Conservation (phyloP, 192 early-diverging fungal genomes). For the Backusella luteola region DNA sequence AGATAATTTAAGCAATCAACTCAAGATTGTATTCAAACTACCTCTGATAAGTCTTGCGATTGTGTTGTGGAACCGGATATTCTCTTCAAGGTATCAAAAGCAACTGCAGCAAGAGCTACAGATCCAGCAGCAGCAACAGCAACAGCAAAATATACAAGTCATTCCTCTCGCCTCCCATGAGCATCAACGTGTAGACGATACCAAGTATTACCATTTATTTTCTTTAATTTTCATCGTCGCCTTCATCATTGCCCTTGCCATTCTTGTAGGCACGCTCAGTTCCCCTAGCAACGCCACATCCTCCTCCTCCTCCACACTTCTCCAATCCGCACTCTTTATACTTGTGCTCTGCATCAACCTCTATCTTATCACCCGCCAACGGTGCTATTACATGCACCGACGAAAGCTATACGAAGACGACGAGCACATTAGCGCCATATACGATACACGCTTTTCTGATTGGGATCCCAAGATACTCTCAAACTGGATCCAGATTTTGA, state of each 20-base stretch:
- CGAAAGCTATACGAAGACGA: conserved; percentile 32
- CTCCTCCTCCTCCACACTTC: conserved; percentile 3
- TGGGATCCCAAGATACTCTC: conserved; percentile 45
- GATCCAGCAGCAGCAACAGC: background rate
- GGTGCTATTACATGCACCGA: conserved; percentile 33
- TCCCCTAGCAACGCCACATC: background rate
- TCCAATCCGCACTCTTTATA: conserved; percentile 31
- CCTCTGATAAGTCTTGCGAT: conserved; percentile 26
- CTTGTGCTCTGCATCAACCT: conserved; percentile 40
- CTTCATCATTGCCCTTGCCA: conserved; percentile 23
- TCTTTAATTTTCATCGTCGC: conserved; percentile 31
- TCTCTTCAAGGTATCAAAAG: background rate
- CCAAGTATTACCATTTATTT: conserved; percentile 32
- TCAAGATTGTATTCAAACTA: conserved; percentile 27
- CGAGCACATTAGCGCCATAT: conserved; percentile 35
- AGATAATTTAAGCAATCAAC: conserved; percentile 34
- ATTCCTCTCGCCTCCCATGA: conserved; percentile 24
- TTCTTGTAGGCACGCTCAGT: conserved; percentile 28
- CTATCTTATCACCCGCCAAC: conserved; percentile 35
- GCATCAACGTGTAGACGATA: conserved; percentile 26
- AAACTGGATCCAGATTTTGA: conserved; percentile 71
- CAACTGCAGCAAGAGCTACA: background rate
- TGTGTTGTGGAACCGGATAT: conserved; percentile 20
- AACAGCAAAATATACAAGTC: background rate
- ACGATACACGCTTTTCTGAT: conserved; percentile 27